Base-by-base conservation (phyloP, 805 yeast species). In the Ogataea pini region DNA sequence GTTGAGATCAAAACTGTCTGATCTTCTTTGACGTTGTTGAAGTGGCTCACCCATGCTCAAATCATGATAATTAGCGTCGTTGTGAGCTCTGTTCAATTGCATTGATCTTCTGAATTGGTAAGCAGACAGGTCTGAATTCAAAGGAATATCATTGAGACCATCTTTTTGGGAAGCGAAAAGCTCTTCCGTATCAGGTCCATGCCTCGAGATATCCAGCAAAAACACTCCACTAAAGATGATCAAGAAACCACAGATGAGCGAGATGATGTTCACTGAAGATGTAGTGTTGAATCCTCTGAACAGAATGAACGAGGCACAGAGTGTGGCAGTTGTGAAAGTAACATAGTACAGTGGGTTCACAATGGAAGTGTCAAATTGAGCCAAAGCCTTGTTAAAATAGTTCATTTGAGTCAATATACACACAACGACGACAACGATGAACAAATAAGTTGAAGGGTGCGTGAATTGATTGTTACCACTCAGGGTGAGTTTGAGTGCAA, bases 371-470 rank as follows among this genome's bases (percentile, higher is more conserved):
- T 90, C 96, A 60, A 89, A 89, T 67, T 88, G 96, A 59, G 91
- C 96, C 62, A 89, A 75, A 0, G 96, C 96, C 72, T 88, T 90
- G 76, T 89, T 89, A 75, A 89, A 88, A 65, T 87, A 89, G 72
- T 88, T 89, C 96, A 89, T 89, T 69, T 89, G 97, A 5, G 96
- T 88, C 59, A 86, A 60, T 57, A 89, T 90, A 69, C 96, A 89
- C 36, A 85, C 77, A 7, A 74, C 86, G 48, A 89, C 96, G 19
- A 88, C 90, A 25, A 78, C 56, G 29, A 88, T 78, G 74, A 89
- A 89, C 48, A 90, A 72, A 62, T 90, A 89, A 0, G 97, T 89
- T 29, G 94, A 85, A 7, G 85, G 72, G 60, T 89, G 94, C 2
- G 89, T 78, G 68, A 89, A 88, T 72, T 89, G 97, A 69, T 90